Conservation (phyloP, 768 basidiomycete genomes). For the Rhizopogon salebrosus region DNA sequence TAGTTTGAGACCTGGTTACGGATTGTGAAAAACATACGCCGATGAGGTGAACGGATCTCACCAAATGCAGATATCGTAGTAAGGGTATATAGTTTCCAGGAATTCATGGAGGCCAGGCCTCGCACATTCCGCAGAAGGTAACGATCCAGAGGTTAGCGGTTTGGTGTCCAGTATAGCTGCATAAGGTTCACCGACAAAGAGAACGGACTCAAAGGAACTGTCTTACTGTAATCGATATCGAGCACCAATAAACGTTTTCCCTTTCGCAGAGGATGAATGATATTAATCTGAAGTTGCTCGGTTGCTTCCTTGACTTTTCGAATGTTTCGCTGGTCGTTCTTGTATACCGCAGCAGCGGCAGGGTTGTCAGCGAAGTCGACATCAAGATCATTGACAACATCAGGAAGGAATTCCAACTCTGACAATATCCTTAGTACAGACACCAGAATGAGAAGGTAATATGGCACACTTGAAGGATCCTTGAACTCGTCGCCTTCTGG, state of each 20-base stretch:
- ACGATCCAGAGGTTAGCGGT: conserved; percentile 73
- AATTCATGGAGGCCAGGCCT: conserved; percentile 83
- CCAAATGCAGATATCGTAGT: conserved; percentile 92
- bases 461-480: conserved; percentile 56
- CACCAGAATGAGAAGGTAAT: not conserved
- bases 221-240: conserved; percentile 83
- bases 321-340: conserved; percentile 74
- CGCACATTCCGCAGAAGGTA: conserved; percentile 79
- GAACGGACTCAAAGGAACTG: not conserved
- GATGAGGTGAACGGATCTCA: conserved; percentile 19
- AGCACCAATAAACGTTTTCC: conserved; percentile 82
- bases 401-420: conserved; percentile 65
- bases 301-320: conserved; percentile 76
- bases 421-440: not conserved
- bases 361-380: conserved; percentile 68
- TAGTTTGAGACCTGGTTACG: conserved; percentile 68
- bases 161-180: conserved; percentile 82
- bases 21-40: not conserved
- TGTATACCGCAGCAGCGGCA: conserved; percentile 51
- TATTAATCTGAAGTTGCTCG: conserved; percentile 54
- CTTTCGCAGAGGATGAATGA: conserved; percentile 71
- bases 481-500: conserved; percentile 83
- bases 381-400: conserved; percentile 78
- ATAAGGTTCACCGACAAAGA: conserved; percentile 1
- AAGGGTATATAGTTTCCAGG: conserved; percentile 69